Evolutionary conservation across 495 filamentous ascomycete genomes (phyloP), one percentile per base, ranked within the genome.

Genomic region (Daldinia childiae): DNA sequence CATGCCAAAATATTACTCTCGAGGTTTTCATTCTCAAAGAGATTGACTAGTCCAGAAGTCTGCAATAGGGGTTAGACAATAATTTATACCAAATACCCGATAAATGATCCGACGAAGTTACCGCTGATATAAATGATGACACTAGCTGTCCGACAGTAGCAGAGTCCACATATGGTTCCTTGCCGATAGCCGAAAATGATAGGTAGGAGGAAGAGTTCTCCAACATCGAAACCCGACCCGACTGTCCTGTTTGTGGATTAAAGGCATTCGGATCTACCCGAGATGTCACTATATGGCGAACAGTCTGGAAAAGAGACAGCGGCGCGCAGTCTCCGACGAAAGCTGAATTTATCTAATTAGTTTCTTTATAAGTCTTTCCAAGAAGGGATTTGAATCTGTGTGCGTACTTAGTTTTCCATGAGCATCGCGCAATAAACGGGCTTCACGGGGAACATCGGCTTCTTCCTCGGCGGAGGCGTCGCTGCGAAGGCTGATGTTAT

Each of bases 301-400:
- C 82, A 24, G 88, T 88, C 75, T 91, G 89, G 64, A 91, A 81
- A 70, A 90, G 89, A 0, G 90, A 90, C 30, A 91, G 79, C 43
- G 88, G 89, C 14, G 90, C 89, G 12, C 89, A 90, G 64, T 92
- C 90, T 11, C 90, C 90, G 62, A 91, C 85, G 72, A 91, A 92
- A 54, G 86, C 80, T 77, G 38, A 21, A 15, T 55, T 48, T 4
- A 24, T 4, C 11, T 24, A 48, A 21, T 21, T 21, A 48, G 9
- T 24, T 48, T 0, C 24, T 21, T 48, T 4, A 11, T 9, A 21
- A 21, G 43, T 24, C 41, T 45, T 19, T 45, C 41, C 17, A 8
- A 21, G 41, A 17, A 17, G n/a, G 2, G 3, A 21, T 9, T 19
- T 12, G 51, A 24, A 43, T 50, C 7, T 52, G 8, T 67, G 1